Conservation (phyloP, 2,329 filamentous ascomycete genomes). For the Phaeosphaeria sp. region DNA sequence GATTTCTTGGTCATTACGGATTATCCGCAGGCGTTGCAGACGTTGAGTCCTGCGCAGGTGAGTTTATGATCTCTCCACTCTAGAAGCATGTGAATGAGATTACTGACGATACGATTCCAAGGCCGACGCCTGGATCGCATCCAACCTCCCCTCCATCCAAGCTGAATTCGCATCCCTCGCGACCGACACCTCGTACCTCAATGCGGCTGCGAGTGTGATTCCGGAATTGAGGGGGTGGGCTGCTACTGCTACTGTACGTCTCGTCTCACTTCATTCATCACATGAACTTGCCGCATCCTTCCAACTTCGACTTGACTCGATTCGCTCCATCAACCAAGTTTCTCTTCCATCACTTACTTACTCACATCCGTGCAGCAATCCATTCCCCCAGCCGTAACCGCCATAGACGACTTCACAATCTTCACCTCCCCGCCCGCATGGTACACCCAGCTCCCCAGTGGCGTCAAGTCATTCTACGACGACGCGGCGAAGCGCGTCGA, state of each 20-base stretch:
- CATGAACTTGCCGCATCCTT: too few species aligned
- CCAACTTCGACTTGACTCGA: too few species aligned
- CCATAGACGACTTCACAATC: constrained; percentile 1
- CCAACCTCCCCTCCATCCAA: constrained; percentile 3
- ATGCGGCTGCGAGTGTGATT: background rate
- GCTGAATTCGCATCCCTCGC: background rate
- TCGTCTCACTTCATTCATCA: too few species aligned
- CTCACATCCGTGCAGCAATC: background rate
- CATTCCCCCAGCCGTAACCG: background rate
- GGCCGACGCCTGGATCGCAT: background rate
- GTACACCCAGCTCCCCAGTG: background rate
- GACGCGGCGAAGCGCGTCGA: background rate
- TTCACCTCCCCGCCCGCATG: background rate
- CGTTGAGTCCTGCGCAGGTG: background rate
- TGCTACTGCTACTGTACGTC: background rate
- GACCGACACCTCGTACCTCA: constrained; percentile 1
- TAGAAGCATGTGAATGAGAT: too few species aligned
- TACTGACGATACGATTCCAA: too few species aligned
- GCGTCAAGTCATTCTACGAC: background rate
- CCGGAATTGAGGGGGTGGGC: background rate
- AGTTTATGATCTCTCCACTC: too few species aligned
- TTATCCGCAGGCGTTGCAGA: background rate
- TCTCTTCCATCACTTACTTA: background rate
- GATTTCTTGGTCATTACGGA: background rate
- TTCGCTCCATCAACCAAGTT: too few species aligned